A percentile compares a stretch with the other conserved stretches of the same genome.
Evolutionary conservation across 2,329 filamentous ascomycete species (phyloP).

Genomic region (Scytalidium sp.): DNA sequence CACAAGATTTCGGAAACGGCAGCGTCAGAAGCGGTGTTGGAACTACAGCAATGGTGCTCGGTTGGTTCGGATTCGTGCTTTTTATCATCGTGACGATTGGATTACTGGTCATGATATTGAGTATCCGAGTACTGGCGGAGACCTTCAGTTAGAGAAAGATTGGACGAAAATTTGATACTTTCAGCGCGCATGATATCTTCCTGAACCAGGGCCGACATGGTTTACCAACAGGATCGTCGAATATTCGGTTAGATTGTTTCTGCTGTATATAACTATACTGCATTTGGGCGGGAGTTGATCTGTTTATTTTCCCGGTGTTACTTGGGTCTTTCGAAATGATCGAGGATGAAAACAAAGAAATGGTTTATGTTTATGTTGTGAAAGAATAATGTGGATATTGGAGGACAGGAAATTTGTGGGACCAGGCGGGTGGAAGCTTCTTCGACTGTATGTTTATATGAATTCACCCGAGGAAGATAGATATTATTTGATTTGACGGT

Average conservation of each 20-base stretch:
- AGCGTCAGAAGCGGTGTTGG: slow-evolving; percentile 84
- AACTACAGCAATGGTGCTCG: slow-evolving; percentile 93
- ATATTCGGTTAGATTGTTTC: neutral
- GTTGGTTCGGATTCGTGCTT: slow-evolving; percentile 94
- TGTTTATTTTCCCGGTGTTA: neutral
- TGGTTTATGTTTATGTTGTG: slow-evolving; percentile 1
- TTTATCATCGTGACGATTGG: slow-evolving; percentile 96
- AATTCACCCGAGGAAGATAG: neutral
- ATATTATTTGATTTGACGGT: neutral
- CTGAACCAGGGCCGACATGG: slow-evolving; percentile 13
- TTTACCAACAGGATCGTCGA: neutral
- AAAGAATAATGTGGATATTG: neutral
- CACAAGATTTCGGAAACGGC: slow-evolving; percentile 89
- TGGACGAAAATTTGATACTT: slow-evolving; percentile 7
- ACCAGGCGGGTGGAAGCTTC: neutral
- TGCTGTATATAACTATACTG: slow-evolving; percentile 1
- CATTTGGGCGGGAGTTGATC: slow-evolving; percentile 16
- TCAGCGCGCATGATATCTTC: slow-evolving; percentile 22
- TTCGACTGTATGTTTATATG: neutral
- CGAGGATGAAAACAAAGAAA: neutral
- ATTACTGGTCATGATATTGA: slow-evolving; percentile 92
- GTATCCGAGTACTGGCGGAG: slow-evolving; percentile 75
- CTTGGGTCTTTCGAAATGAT: neutral
- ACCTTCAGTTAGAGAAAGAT: slow-evolving; percentile 25
- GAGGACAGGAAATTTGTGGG: neutral